Conservation (phyloP, 352 stramenopile species). For the Globisporangium apiculatum region DNA sequence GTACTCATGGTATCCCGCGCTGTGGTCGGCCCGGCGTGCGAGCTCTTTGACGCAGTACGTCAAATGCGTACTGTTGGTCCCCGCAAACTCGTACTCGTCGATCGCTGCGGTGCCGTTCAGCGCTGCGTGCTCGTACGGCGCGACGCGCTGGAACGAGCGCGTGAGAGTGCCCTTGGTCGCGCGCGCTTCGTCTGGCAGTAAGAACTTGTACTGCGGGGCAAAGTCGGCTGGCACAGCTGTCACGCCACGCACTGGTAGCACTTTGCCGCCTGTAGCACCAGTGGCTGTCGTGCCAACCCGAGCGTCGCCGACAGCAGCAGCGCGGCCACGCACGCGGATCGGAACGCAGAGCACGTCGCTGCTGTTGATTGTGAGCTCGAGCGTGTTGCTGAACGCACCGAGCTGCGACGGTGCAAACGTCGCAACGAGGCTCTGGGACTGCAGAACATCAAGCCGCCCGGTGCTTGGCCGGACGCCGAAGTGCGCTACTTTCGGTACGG, state of each 20-base stretch:
- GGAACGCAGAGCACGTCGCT: slow-evolving; percentile 33
- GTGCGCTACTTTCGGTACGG: slow-evolving; percentile 61
- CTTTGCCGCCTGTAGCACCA: too few relatives aligned
- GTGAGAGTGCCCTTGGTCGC: slow-evolving; percentile 45
- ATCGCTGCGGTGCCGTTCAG: slow-evolving; percentile 64
- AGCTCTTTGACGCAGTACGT: slow-evolving; percentile 85
- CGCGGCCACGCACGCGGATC: slow-evolving; percentile 60
- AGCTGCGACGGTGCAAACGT: slow-evolving; percentile 87
- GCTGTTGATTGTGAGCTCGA: slow-evolving; percentile 44
- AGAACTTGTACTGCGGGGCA: slow-evolving; percentile 84
- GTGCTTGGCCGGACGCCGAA: slow-evolving; percentile 60
- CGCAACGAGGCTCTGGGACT: slow-evolving; percentile 86
- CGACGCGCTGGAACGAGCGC: slow-evolving; percentile 42
- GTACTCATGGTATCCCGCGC: slow-evolving; percentile 64
- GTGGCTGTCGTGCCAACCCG: slow-evolving; percentile 10
- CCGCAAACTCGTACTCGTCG: slow-evolving; percentile 78
- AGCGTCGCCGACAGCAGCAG: slow-evolving; percentile 38
- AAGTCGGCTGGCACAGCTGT: slow-evolving; percentile 82
- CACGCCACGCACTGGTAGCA: slow-evolving; percentile 30
- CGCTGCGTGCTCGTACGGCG: slow-evolving; percentile 54
- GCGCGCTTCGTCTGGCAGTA: slow-evolving; percentile 71
- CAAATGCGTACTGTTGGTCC: slow-evolving; percentile 79
- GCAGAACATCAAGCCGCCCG: slow-evolving; percentile 74
- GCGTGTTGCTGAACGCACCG: slow-evolving; percentile 49
- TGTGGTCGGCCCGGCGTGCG: slow-evolving; percentile 53